Percentiles rank a stretch among this genome's conserved stretches.
Conservation (phyloP, 1,139 yeast species). For the Candida tetrigidarum region DNA sequence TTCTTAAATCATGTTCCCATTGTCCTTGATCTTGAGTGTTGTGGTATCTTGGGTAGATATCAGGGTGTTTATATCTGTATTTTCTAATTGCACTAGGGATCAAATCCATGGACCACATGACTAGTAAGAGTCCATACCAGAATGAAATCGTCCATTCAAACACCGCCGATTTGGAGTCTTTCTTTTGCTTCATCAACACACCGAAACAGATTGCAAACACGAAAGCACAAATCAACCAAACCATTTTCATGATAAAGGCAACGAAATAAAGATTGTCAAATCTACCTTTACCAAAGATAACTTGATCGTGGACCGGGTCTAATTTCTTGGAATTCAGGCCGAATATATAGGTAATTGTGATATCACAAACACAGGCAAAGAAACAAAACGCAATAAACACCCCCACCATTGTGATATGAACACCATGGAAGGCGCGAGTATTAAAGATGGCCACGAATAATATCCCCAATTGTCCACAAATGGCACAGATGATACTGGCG, state of each 20-base stretch:
- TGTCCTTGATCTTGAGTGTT: conserved; percentile 7
- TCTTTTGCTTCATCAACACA: conserved; percentile 39
- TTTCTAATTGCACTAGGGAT: conserved; percentile 58
- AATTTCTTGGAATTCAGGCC: conserved; percentile 54
- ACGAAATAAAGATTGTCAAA: conserved; percentile 50
- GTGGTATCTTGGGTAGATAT: conserved; percentile 14
- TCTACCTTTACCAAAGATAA: conserved; percentile 41
- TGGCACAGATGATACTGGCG: conserved; percentile 54
- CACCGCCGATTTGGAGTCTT: conserved; percentile 52
- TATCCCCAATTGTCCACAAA: conserved; percentile 78
- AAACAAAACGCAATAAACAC: conserved; percentile 76
- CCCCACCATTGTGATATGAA: conserved; percentile 72
- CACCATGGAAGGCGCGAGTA: conserved; percentile 59
- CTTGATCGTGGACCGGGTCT: conserved; percentile 43
- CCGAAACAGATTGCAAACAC: conserved; percentile 75
- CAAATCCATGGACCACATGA: conserved; percentile 72
- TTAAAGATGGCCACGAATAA: conserved; percentile 76
- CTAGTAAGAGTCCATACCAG: conserved; percentile 75
- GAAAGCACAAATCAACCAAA: conserved; percentile 74
- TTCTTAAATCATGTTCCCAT: conserved; percentile 15
- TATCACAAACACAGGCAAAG: conserved; percentile 63
- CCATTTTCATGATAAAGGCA: conserved; percentile 55
- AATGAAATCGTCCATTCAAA: conserved; percentile 88
- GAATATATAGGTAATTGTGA: conserved; percentile 62
- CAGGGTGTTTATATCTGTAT: conserved; percentile 31